These are phyloP conservation scores for Platanthera zijinensis DNA, from an alignment of 106 monocot genomes.

Conservation along the genomic window DNA sequence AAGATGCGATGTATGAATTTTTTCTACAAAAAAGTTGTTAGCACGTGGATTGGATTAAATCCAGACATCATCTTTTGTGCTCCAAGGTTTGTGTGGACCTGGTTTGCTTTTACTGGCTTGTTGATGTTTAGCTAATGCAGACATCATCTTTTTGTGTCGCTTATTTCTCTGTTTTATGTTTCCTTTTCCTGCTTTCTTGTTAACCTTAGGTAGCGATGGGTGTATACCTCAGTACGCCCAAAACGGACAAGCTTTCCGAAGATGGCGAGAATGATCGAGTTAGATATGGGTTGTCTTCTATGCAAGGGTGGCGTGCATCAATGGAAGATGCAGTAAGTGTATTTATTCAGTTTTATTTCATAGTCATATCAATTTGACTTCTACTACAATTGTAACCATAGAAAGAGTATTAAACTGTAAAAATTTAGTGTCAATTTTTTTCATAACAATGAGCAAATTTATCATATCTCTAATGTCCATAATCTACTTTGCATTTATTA, in stretches of 20 bases:
- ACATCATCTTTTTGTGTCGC: background rate
- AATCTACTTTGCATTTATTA: background rate
- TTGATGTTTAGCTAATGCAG: background rate
- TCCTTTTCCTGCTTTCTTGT: background rate
- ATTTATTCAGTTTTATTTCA: background rate
- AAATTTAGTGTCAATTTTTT: background rate
- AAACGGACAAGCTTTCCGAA: slow-evolving; percentile 69
- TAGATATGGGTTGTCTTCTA: slow-evolving; percentile 54
- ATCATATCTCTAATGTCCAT: background rate
- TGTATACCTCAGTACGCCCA: slow-evolving; percentile 68
- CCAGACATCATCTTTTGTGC: background rate
- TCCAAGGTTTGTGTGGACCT: background rate
- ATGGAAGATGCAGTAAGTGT: slow-evolving; percentile 78
- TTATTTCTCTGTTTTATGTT: background rate
- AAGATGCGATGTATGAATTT: background rate
- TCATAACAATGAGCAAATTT: background rate
- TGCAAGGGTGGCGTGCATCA: slow-evolving; percentile 74
- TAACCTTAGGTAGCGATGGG: slow-evolving; percentile 27
- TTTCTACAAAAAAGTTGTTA: background rate
- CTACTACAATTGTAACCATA: too few relatives aligned
- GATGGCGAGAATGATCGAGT: slow-evolving; percentile 57
- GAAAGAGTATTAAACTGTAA: background rate
- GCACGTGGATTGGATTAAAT: background rate
- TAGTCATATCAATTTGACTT: background rate
- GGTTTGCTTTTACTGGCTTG: background rate